These are phyloP conservation scores for Xerocomellus dryophilus DNA, from an alignment of 768 basidiomycete species.

Conservation along the genomic window DNA sequence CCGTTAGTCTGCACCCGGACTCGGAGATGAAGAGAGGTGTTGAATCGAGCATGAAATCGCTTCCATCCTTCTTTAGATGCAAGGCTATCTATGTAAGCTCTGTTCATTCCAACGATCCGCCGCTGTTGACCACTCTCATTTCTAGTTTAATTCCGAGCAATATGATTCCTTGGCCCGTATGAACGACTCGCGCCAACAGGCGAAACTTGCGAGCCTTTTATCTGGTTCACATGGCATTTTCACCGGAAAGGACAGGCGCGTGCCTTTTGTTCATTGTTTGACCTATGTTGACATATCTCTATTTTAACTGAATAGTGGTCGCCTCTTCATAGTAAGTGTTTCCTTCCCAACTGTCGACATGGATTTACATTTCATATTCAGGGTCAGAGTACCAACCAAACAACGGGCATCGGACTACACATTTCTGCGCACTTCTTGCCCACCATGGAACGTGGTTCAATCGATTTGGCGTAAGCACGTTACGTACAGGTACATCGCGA, in stretches of 20 bases:
- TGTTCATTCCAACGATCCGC: background rate
- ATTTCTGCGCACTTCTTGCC: conserved; percentile 85
- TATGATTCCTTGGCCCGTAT: too few species aligned
- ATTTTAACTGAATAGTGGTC: conserved; percentile 3
- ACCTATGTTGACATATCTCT: background rate
- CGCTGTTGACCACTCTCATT: background rate
- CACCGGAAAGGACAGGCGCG: background rate
- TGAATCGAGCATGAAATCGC: conserved; percentile 5
- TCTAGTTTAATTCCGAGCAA: too few species aligned
- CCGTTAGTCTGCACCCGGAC: background rate
- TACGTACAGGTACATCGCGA: background rate
- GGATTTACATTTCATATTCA: conserved; percentile 23
- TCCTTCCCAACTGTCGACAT: background rate
- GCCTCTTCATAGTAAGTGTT: conserved; percentile 12
- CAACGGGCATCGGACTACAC: conserved; percentile 69
- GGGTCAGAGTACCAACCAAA: conserved; percentile 90
- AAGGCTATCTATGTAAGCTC: conserved; percentile 8
- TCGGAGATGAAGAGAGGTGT: conserved; percentile 10
- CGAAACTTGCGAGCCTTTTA: too few species aligned
- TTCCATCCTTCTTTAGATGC: conserved; percentile 4
- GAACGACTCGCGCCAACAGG: too few species aligned
- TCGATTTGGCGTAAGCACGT: conserved; percentile 71
- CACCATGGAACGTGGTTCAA: conserved; percentile 90
- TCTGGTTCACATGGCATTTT: too few species aligned
- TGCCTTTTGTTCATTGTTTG: background rate